These are phyloP conservation scores for Cercospora sojina DNA, from an alignment of 2,329 filamentous ascomycete genomes.

Conservation along the genomic window DNA sequence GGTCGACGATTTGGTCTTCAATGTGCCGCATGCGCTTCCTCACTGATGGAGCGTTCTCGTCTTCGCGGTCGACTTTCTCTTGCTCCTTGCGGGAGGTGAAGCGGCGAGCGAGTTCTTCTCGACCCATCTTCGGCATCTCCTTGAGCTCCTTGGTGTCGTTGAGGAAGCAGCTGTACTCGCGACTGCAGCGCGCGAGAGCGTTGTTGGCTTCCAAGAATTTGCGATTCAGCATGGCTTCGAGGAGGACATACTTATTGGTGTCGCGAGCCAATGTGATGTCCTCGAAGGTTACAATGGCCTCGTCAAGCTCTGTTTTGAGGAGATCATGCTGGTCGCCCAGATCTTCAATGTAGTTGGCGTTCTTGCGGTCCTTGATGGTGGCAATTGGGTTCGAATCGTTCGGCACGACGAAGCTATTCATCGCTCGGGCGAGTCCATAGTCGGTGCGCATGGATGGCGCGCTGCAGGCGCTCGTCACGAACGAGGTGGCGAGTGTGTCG, in stretches of 20 bases:
- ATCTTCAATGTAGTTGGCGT: constrained; percentile 14
- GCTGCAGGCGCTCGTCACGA: constrained; percentile 15
- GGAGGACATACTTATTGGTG: constrained; percentile 9
- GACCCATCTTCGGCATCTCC: constrained; percentile 14
- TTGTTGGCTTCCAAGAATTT: constrained; percentile 23
- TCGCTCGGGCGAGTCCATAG: constrained; percentile 16
- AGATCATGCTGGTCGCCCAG: neutral
- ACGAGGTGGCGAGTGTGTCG: constrained; percentile 7
- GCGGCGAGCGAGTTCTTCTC: constrained; percentile 3
- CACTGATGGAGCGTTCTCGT: neutral
- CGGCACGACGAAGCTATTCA: constrained; percentile 12
- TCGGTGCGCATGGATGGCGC: constrained; percentile 6
- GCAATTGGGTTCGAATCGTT: constrained; percentile 14
- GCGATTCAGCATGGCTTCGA: constrained; percentile 13
- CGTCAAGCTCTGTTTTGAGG: constrained; percentile 7
- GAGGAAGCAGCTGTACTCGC: constrained; percentile 17
- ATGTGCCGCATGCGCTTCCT: constrained; percentile 8
- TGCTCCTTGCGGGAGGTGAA: constrained; percentile 10
- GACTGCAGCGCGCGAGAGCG: constrained; percentile 13
- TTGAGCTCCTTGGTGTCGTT: constrained; percentile 16
- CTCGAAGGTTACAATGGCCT: constrained; percentile 9
- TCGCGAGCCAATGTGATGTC: neutral
- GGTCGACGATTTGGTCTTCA: constrained; percentile 8
- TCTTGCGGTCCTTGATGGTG: constrained; percentile 20
- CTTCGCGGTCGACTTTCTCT: constrained; percentile 9